phyloP scores from a whole-genome alignment of 305 asterid genomes.

The Fraxinus velutina region DNA sequence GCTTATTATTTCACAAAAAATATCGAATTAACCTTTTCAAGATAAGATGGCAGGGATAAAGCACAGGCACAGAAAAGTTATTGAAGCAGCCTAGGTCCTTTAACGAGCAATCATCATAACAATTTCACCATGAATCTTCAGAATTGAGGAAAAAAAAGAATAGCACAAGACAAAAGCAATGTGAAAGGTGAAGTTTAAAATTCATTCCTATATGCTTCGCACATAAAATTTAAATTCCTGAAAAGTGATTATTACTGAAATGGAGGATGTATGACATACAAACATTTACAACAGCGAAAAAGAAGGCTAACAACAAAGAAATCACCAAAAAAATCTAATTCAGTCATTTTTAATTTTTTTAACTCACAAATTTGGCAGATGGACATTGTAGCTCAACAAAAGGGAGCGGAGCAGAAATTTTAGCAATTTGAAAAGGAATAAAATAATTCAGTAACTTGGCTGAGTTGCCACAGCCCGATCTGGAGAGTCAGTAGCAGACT shows the following conservation, averaged over 20 bases:
- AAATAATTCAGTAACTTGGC: not conserved
- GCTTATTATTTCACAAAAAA: not conserved
- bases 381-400: not conserved
- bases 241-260: not conserved
- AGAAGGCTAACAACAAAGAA: not conserved
- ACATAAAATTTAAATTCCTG: not conserved
- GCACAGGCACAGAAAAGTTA: not conserved
- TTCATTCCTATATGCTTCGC: not conserved
- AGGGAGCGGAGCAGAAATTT: not conserved
- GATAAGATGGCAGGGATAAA: not conserved
- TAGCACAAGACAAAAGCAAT: not conserved
- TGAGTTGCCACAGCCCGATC: not conserved
- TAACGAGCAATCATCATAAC: not conserved
- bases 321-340: not conserved
- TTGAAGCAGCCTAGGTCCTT: not conserved
- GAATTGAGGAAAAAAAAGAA: not conserved
- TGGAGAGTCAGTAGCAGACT: not conserved
- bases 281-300: not conserved
- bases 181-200: not conserved
- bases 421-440: not conserved
- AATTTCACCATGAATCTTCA: not conserved
- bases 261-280: not conserved
- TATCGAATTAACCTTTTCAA: not conserved
- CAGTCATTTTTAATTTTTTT: not conserved
- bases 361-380: not conserved